Conservation (phyloP, 352 stramenopile genomes). For the Globisporangium recalcitrans region DNA sequence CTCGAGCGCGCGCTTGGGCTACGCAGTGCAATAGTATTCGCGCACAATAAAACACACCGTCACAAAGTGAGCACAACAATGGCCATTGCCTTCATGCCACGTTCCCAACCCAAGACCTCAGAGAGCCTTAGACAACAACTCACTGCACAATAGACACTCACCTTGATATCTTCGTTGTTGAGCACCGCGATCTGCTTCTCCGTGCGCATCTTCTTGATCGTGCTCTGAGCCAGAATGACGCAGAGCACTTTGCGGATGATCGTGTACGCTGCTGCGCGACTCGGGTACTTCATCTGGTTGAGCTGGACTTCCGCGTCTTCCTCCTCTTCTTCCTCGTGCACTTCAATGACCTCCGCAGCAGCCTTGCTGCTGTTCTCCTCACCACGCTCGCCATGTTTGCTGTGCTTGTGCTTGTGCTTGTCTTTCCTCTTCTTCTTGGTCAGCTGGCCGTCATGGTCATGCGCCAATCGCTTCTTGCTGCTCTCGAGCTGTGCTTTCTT, state of each 20-base stretch:
- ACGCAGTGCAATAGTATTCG: constrained; percentile 2
- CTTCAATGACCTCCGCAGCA: neutral
- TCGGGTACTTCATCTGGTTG: constrained; percentile 44
- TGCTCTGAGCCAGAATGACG: constrained; percentile 50
- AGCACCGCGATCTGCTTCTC: constrained; percentile 54
- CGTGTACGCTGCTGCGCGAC: constrained; percentile 35
- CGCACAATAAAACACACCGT: neutral
- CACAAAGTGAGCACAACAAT: neutral
- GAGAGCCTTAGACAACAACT: too few species aligned
- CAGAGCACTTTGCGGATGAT: constrained; percentile 45
- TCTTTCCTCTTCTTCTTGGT: constrained; percentile 10
- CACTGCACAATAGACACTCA: constrained; percentile 10
- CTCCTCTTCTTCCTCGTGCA: constrained; percentile 9
- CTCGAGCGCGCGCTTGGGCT: constrained; percentile 51
- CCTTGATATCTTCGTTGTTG: constrained; percentile 62
- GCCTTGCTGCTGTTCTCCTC: neutral
- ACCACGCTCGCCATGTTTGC: constrained; percentile 7
- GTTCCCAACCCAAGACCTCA: neutral
- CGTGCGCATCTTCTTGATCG: constrained; percentile 32
- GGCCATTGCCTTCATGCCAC: neutral
- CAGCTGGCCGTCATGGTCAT: neutral
- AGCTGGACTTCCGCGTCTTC: constrained; percentile 23
- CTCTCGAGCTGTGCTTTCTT: neutral
- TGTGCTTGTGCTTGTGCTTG: constrained; percentile 25
- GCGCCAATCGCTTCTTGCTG: constrained; percentile 17